Conservation (phyloP, 306 rosid genomes). For the Corylus americana region DNA sequence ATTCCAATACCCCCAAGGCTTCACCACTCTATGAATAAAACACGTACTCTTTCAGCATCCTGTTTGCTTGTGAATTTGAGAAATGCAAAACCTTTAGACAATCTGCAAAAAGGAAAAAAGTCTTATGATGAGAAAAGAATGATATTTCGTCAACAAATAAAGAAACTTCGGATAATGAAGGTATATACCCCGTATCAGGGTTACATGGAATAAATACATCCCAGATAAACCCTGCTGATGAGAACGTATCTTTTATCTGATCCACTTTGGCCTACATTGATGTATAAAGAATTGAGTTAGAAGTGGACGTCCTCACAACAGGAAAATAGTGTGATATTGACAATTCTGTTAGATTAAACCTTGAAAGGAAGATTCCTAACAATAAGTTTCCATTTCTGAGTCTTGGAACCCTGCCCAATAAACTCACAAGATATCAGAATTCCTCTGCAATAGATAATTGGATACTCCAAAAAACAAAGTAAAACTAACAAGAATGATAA, state of each 20-base stretch:
- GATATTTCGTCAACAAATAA: conserved; percentile 10
- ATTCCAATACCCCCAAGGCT: conserved; percentile 15
- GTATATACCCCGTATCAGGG: conserved; percentile 67
- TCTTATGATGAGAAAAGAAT: conserved; percentile 15
- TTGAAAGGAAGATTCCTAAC: conserved; percentile 90
- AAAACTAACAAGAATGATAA: not conserved
- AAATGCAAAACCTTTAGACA: conserved; percentile 91
- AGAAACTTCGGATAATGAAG: conserved; percentile 7
- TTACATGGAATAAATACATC: conserved; percentile 75
- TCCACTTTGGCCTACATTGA: conserved; percentile 64
- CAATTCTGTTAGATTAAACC: conserved; percentile 45
- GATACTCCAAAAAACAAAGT: not conserved
- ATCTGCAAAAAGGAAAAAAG: conserved; percentile 55
- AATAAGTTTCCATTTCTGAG: conserved; percentile 93
- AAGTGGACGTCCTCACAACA: conserved; percentile 23
- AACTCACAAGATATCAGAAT: conserved; percentile 31
- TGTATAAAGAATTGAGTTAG: conserved; percentile 36
- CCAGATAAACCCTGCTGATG: conserved; percentile 87
- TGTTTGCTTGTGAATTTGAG: conserved; percentile 84
- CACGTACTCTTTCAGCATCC: conserved; percentile 80
- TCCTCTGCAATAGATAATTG: not conserved
- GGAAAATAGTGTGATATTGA: conserved; percentile 13
- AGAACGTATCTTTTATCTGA: conserved; percentile 65
- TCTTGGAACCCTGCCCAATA: conserved; percentile 82
- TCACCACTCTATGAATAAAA: conserved; percentile 13